phyloP scores from a whole-genome alignment of 2,329 filamentous ascomycete species.

The Curvularia eragrostidis region DNA sequence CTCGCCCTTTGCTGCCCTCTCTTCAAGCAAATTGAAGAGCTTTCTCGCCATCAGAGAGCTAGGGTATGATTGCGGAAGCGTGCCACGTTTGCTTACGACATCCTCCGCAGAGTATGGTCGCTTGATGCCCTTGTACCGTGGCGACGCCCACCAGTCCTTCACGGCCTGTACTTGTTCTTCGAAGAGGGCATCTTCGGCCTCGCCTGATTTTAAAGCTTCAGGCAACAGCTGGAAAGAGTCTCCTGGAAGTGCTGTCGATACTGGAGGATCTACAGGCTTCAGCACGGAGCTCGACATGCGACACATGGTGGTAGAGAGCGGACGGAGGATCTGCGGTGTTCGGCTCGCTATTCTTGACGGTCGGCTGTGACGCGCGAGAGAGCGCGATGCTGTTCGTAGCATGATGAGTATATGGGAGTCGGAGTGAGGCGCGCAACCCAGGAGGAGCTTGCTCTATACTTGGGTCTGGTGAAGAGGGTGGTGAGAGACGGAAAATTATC shows the following conservation, averaged over 20 bases:
- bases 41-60: constrained; percentile 96
- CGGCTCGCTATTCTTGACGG: constrained; percentile 32
- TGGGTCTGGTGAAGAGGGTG: constrained; percentile 4
- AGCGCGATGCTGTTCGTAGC: constrained; percentile 48
- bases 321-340: constrained; percentile 42
- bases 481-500: constrained; percentile 25
- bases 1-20: constrained; percentile 77
- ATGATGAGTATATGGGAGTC: constrained; percentile 32
- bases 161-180: constrained; percentile 84
- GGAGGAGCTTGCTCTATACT: constrained; percentile 17
- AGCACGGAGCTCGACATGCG: constrained; percentile 63
- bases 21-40: constrained; percentile 85
- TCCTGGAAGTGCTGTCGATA: constrained; percentile 67
- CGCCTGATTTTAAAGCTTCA: constrained; percentile 76
- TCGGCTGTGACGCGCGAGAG: constrained; percentile 47
- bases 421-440: constrained; percentile 15
- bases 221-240: constrained; percentile 88
- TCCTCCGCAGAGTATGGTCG: constrained; percentile 89
- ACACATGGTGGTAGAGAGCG: constrained; percentile 52
- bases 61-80: constrained; percentile 84
- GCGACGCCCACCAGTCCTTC: constrained; percentile 86
- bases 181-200: constrained; percentile 84
- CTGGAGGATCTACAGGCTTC: constrained; percentile 64
- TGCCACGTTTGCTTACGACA: constrained; percentile 90
- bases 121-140: constrained; percentile 87